These are phyloP conservation scores for Phaeotremella fagi DNA, from an alignment of 768 basidiomycete genomes.

Conservation along the genomic window DNA sequence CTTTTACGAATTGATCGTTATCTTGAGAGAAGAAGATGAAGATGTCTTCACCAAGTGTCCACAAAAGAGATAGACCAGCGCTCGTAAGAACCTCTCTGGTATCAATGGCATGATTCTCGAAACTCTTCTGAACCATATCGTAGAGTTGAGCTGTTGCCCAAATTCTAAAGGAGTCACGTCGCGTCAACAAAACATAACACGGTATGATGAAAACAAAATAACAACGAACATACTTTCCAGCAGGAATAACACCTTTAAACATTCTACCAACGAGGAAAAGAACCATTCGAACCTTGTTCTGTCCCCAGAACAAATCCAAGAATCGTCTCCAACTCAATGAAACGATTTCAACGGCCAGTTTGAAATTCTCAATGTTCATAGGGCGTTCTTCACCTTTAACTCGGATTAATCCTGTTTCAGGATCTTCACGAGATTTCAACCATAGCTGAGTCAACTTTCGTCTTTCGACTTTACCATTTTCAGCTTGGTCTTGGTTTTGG, in stretches of 20 bases:
- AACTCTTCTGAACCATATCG: constrained; percentile 29
- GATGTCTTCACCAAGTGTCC: not conserved
- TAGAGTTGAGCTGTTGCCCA: constrained; percentile 25
- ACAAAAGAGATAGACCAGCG: constrained; percentile 3
- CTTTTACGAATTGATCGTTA: not conserved
- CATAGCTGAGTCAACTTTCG: not conserved
- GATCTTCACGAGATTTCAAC: not conserved
- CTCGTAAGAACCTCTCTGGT: constrained; percentile 7
- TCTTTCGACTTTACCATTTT: no score
- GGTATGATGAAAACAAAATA: not conserved
- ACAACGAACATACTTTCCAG: not conserved
- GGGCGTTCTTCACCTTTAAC: not conserved
- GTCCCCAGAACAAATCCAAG: not conserved
- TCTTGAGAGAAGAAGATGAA: not conserved
- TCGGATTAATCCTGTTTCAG: not conserved
- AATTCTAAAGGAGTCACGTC: not conserved
- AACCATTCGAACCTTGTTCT: not conserved
- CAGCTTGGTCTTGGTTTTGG: no score
- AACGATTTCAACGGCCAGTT: not conserved
- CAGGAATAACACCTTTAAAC: not conserved
- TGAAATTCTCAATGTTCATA: not conserved
- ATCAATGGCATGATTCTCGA: constrained; percentile 8
- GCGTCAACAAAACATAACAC: no score
- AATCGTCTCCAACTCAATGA: not conserved
- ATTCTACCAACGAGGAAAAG: not conserved